Percentiles rank a stretch among this genome's conserved stretches.
These are phyloP conservation scores for Leccinum ponderosum DNA, from an alignment of 1,284 basidiomycete genomes.

Conservation along the genomic window DNA sequence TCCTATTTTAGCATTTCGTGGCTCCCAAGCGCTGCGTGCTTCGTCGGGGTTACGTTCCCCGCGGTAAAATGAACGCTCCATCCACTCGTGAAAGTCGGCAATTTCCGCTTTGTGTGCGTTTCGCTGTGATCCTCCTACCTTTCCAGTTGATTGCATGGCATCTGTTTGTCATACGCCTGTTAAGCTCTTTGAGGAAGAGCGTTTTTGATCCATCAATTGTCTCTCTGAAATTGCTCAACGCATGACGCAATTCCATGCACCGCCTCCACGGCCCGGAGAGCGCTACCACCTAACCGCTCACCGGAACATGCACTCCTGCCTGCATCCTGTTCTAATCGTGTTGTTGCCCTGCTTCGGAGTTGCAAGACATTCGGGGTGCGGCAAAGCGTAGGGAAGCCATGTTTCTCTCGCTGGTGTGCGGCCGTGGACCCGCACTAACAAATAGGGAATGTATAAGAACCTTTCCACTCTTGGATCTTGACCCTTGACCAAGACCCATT, in stretches of 20 bases:
- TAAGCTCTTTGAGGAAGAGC: conserved; percentile 35
- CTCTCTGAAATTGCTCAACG: conserved; percentile 15
- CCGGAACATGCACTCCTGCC: conserved; percentile 32
- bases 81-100: conserved; percentile 21
- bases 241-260: conserved; percentile 29
- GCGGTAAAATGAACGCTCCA: conserved; percentile 21
- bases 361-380: conserved; percentile 32
- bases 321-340: conserved; percentile 35
- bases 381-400: conserved; percentile 34
- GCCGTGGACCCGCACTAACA: conserved; percentile 26
- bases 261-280: conserved; percentile 28
- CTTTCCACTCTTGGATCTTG: conserved; percentile 23
- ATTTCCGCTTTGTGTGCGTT: conserved; percentile 27
- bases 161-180: conserved; percentile 21
- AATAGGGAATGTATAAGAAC: conserved; percentile 32
- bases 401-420: conserved; percentile 24
- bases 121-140: conserved; percentile 7
- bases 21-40: conserved; percentile 14
- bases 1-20: conserved; percentile 13
- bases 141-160: conserved; percentile 12
- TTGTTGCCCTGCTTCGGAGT: conserved; percentile 35
- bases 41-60: conserved; percentile 8
- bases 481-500: conserved; percentile 29
- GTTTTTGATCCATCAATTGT: conserved; percentile 32
- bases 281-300: conserved; percentile 27